Evolutionary conservation across 2,329 filamentous ascomycete species (phyloP).

Genomic region (Corniculantispora saksenae): DNA sequence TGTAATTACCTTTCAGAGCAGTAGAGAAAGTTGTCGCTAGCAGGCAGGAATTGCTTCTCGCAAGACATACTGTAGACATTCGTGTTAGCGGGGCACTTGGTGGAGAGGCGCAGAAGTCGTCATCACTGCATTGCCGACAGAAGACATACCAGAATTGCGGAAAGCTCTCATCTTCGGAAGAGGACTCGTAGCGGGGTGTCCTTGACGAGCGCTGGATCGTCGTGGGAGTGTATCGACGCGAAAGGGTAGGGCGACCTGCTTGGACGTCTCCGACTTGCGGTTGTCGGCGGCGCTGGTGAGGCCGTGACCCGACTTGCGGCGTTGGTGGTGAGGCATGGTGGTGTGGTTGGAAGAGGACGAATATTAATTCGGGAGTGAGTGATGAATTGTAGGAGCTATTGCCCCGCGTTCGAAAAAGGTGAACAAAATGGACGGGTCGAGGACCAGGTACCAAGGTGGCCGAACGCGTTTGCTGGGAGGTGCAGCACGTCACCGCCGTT

Average conservation of each 20-base stretch:
- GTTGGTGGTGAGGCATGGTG: slow-evolving; percentile 58
- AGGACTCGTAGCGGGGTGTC: slow-evolving; percentile 52
- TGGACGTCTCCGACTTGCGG: slow-evolving; percentile 50
- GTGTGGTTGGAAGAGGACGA: slow-evolving; percentile 12
- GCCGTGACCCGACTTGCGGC: slow-evolving; percentile 57
- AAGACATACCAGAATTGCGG: slow-evolving; percentile 64
- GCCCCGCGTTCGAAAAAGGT: neutral
- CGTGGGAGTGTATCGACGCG: slow-evolving; percentile 48
- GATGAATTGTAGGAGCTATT: neutral
- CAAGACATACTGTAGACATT: slow-evolving; percentile 58
- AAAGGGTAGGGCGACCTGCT: slow-evolving; percentile 50
- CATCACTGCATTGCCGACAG: slow-evolving; percentile 14
- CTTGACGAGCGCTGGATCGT: slow-evolving; percentile 54
- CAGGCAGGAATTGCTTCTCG: slow-evolving; percentile 65
- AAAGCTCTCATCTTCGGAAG: slow-evolving; percentile 63
- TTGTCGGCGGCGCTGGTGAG: slow-evolving; percentile 58
- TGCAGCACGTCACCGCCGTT: slow-evolving; percentile 11
- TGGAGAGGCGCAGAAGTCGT: slow-evolving; percentile 24
- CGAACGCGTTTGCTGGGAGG: neutral
- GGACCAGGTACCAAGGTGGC: neutral
- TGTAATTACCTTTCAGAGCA: slow-evolving; percentile 60
- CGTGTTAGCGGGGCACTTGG: slow-evolving; percentile 25
- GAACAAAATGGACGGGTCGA: slow-evolving; percentile 7
- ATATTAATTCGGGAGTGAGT: neutral
- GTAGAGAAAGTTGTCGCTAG: slow-evolving; percentile 59